These are phyloP conservation scores for Arthroderma sp. DNA, from an alignment of 2,329 filamentous ascomycete genomes.

Conservation along the genomic window DNA sequence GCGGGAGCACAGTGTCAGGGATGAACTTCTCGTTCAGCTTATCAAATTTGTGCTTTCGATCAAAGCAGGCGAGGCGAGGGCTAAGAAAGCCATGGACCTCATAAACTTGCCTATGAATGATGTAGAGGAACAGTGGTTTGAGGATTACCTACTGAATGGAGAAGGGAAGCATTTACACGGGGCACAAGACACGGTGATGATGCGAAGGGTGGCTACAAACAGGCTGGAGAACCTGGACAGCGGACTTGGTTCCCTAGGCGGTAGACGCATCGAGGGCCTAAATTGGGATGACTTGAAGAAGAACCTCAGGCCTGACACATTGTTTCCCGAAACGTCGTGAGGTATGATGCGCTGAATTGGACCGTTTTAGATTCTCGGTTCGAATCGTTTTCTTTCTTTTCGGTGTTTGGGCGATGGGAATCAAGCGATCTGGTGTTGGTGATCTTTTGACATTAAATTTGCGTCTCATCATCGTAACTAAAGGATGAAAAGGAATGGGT, in stretches of 20 bases:
- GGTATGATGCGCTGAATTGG: too few species aligned
- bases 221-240: slow-evolving; percentile 26
- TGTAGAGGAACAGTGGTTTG: slow-evolving; percentile 62
- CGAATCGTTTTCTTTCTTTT: too few species aligned
- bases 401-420: too few species aligned
- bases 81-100: slow-evolving; percentile 52
- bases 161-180: slow-evolving; percentile 51
- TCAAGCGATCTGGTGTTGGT: too few species aligned
- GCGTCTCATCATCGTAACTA: too few species aligned
- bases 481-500: too few species aligned
- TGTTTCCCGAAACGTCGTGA: neutral
- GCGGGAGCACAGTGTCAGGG: slow-evolving; percentile 48
- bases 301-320: slow-evolving; percentile 16
- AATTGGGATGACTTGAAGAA: slow-evolving; percentile 38
- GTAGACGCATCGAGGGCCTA: slow-evolving; percentile 36
- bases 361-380: too few species aligned
- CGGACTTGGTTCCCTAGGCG: slow-evolving; percentile 26
- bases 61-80: slow-evolving; percentile 26
- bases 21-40: slow-evolving; percentile 53
- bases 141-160: slow-evolving; percentile 51
- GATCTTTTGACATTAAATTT: too few species aligned
- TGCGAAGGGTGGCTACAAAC: slow-evolving; percentile 58
- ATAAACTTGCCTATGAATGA: slow-evolving; percentile 58
- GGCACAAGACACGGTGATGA: slow-evolving; percentile 59
- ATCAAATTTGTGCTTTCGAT: slow-evolving; percentile 44